phyloP scores from a whole-genome alignment of 2,329 filamentous ascomycete genomes.

The Pseudohalonectria lignicola region DNA sequence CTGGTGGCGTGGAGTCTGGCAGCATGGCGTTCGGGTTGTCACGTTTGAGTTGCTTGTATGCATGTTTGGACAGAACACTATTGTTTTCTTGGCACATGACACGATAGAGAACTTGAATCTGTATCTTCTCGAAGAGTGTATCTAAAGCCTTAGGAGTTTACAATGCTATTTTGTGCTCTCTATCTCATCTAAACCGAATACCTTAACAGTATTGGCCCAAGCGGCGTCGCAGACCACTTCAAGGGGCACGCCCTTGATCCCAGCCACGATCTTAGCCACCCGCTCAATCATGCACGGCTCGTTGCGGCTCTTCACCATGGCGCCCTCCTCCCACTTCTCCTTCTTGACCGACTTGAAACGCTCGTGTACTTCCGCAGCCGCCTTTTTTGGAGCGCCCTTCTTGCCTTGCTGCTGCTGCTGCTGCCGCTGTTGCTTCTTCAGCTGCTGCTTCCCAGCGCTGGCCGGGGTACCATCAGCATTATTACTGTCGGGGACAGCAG shows the following conservation, averaged over 20 bases:
- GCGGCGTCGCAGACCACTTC: slow-evolving; percentile 80
- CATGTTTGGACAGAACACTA: too few relatives aligned
- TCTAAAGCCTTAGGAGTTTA: too few relatives aligned
- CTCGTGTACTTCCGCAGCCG: slow-evolving; percentile 55
- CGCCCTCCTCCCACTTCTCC: slow-evolving; percentile 81
- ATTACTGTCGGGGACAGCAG: background rate
- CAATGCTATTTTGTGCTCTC: too few relatives aligned
- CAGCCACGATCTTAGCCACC: slow-evolving; percentile 81
- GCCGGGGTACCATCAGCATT: too few relatives aligned
- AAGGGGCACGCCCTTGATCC: slow-evolving; percentile 67
- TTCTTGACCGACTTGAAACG: slow-evolving; percentile 85
- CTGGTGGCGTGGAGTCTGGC: too few relatives aligned
- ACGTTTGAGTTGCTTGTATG: too few relatives aligned
- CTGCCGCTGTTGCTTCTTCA: slow-evolving; percentile 15
- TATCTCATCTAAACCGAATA: slow-evolving; percentile 60
- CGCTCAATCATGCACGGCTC: slow-evolving; percentile 81
- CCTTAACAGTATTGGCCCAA: slow-evolving; percentile 69
- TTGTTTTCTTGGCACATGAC: too few relatives aligned
- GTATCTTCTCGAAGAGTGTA: too few relatives aligned
- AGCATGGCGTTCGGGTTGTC: too few relatives aligned
- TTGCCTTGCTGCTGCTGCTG: slow-evolving; percentile 24
- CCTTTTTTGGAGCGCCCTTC: slow-evolving; percentile 40
- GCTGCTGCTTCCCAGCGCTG: slow-evolving; percentile 1
- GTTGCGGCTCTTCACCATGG: slow-evolving; percentile 90
- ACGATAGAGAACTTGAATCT: too few relatives aligned